Base-by-base conservation (phyloP, 2,329 filamentous ascomycete species). In the Talaromyces sp. region DNA sequence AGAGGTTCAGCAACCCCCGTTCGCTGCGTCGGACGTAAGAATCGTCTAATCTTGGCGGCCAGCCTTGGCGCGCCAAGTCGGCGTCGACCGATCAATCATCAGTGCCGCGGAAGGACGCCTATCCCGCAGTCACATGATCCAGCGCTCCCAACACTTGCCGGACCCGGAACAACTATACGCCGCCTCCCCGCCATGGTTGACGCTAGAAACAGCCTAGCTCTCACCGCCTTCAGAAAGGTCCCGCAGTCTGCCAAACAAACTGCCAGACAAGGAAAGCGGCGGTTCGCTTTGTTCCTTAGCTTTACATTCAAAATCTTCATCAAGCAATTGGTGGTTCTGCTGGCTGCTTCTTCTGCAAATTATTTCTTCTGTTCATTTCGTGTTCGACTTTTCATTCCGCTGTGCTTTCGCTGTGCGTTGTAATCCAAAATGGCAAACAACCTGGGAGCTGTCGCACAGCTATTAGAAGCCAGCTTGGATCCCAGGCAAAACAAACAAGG, bases 381-480 rank as follows among this genome's bases (percentile, higher is more conserved):
- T 19, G 19, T 35, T 43, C 43, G n/a, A 22, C 24, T 10, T 45
- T 58, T 50, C 22, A 22, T 22, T 22, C 22, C 22, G 22, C 22
- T 22, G 22, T 22, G 47, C 65, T 45, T 39, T n/a, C 58, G 41
- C 35, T n/a, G 33, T 45, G 9, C 31, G 37, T 19, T 4, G 33
- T 22, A 37, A 14, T 59, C 11, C 62, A 75, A 74, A 69, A 90
- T 90, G 87, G 84, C 87, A 72, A 79, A 83, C 69, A 83, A 87
- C 76, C 81, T 88, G 69, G 81, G 85, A 75, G 79, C 81, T 69
- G 81, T 97, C 77, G 90, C 92, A 68, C 88, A 92, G 84, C 85
- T 98, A 78, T 88, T 99, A 69, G 87, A 96, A 79, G 92, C 92
- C 73, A 98, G 93, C 73, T 86, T 98, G 73, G 92, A 97, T 79